Conservation (phyloP, 2,329 filamentous ascomycete species). For the Nannizziopsis arthrosporioides region DNA sequence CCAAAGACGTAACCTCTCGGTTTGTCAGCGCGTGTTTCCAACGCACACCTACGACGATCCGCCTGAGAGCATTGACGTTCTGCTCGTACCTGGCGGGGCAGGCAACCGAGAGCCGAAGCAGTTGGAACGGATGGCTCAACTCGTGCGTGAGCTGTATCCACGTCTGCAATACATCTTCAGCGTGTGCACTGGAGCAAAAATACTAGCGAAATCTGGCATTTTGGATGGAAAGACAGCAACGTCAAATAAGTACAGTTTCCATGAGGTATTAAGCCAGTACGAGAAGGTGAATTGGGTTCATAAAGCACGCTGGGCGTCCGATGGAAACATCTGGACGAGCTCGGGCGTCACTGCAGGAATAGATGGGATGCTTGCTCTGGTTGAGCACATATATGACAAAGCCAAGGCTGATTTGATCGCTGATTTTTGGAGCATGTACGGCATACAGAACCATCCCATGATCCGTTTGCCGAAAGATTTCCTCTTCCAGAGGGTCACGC, state of each 20-base stretch:
- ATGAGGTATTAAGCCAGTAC: conserved; percentile 37
- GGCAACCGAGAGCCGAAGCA: conserved; percentile 33
- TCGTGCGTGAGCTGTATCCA: conserved; percentile 37
- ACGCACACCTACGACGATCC: conserved; percentile 46
- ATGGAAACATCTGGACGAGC: conserved; percentile 56
- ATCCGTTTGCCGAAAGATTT: conserved; percentile 38
- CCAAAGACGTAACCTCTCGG: too few relatives aligned
- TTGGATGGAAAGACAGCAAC: conserved; percentile 52
- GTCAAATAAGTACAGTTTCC: conserved; percentile 53
- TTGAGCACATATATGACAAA: conserved; percentile 44
- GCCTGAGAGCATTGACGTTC: conserved; percentile 44
- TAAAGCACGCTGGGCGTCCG: conserved; percentile 51
- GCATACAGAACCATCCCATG: conserved; percentile 38
- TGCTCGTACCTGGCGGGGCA: conserved; percentile 54
- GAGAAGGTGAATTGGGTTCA: conserved; percentile 48
- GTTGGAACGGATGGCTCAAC: conserved; percentile 34
- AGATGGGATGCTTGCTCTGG: conserved; percentile 49
- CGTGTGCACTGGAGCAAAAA: conserved; percentile 53
- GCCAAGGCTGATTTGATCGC: conserved; percentile 41
- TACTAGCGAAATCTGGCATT: conserved; percentile 48
- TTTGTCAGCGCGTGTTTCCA: conserved; percentile 31
- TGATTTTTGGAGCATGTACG: conserved; percentile 48
- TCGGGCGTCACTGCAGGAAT: conserved; percentile 54
- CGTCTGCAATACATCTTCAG: conserved; percentile 48
- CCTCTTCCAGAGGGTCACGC: background rate